Conservation (phyloP, 805 yeast genomes). For the Kluyveromyces nonfermentans region DNA sequence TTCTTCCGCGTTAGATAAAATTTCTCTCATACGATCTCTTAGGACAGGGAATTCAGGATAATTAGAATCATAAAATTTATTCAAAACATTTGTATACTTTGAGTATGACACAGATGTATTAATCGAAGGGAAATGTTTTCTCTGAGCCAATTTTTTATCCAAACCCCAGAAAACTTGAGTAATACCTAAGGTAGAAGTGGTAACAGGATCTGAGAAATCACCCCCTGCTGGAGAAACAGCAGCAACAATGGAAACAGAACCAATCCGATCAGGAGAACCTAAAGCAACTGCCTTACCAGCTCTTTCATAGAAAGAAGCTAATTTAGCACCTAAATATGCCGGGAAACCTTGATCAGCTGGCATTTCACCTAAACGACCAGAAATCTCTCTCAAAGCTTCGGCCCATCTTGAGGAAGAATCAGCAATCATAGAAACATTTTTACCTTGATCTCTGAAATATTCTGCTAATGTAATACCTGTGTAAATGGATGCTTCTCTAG, state of each 20-base stretch:
- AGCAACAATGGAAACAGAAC: conserved; percentile 98
- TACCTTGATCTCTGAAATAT: conserved; percentile 99
- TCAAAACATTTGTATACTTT: conserved; percentile 82
- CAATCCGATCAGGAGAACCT: conserved; percentile 93
- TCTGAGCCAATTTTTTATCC: conserved; percentile 97
- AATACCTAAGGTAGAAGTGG: conserved; percentile 96
- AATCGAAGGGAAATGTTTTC: conserved; percentile 99
- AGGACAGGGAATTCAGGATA: conserved; percentile 87
- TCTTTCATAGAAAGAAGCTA: conserved; percentile 98
- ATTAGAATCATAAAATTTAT: conserved; percentile 73
- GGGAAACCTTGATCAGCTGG: conserved; percentile 99
- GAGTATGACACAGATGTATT: conserved; percentile 95
- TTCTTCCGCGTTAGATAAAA: conserved; percentile 94
- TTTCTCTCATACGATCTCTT: conserved; percentile 90
- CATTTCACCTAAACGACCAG: conserved; percentile 99
- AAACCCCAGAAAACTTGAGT: conserved; percentile 99
- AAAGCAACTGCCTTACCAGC: conserved; percentile 95
- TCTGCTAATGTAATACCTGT: conserved; percentile 98
- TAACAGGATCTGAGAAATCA: conserved; percentile 99
- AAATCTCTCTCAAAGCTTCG: conserved; percentile 98
- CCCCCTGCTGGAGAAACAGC: conserved; percentile 99
- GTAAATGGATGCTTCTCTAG: conserved; percentile 98
- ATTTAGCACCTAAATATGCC: conserved; percentile 96
- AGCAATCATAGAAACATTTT: conserved; percentile 98
- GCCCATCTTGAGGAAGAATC: conserved; percentile 99